A percentile compares a stretch with the other conserved stretches of the same genome.
These are phyloP conservation scores for Akanthomyces muscarius DNA, from an alignment of 2,329 filamentous ascomycete genomes.

Conservation along the genomic window DNA sequence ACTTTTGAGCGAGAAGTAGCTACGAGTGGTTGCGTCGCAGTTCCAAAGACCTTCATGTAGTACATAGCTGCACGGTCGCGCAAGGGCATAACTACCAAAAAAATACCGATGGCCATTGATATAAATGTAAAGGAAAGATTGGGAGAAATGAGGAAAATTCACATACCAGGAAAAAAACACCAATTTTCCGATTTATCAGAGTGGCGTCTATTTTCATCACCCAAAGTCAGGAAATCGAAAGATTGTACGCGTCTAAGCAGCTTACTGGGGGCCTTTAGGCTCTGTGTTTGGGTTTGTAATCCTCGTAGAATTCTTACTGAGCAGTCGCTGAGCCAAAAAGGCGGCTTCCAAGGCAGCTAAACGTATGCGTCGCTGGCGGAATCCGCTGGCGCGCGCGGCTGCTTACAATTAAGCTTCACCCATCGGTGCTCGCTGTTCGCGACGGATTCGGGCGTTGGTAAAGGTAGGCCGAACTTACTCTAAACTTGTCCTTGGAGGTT, in stretches of 20 bases:
- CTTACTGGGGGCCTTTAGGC: neutral
- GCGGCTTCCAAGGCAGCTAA: neutral
- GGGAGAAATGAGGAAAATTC: too few relatives aligned
- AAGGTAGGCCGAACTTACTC: neutral
- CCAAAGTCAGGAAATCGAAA: too few relatives aligned
- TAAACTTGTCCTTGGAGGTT: neutral
- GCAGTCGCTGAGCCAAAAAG: neutral
- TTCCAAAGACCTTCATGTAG: too few relatives aligned
- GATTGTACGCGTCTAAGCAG: neutral
- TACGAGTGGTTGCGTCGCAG: too few relatives aligned
- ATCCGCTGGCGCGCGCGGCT: conserved; percentile 2
- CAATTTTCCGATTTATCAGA: too few relatives aligned
- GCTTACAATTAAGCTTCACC: conserved; percentile 11
- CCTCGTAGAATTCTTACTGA: neutral
- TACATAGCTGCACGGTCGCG: too few relatives aligned
- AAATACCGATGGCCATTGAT: too few relatives aligned
- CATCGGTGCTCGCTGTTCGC: conserved; percentile 1
- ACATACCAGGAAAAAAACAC: too few relatives aligned
- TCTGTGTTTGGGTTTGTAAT: neutral
- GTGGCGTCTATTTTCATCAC: neutral
- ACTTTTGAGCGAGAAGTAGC: too few relatives aligned
- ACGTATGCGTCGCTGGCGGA: neutral
- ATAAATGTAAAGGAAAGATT: too few relatives aligned
- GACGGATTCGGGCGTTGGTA: neutral
- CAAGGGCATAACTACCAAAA: too few relatives aligned